These are phyloP conservation scores for Entomortierella lignicola DNA, from an alignment of 192 early-diverging fungal species.

Conservation along the genomic window DNA sequence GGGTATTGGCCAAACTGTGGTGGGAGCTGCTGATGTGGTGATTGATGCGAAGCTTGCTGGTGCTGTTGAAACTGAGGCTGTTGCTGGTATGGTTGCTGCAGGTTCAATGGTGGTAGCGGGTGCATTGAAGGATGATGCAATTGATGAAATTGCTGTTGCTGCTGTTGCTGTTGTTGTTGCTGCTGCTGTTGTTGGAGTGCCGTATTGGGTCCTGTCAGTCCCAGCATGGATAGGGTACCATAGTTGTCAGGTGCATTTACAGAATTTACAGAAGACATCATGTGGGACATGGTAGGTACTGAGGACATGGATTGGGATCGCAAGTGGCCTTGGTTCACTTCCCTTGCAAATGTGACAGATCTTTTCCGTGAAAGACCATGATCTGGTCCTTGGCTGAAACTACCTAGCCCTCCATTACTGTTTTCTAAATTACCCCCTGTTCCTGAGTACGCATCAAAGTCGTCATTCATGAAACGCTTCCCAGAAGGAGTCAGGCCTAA, in stretches of 20 bases:
- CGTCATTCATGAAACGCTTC: slow-evolving; percentile 35
- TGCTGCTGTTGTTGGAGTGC: slow-evolving; percentile 11
- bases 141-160: slow-evolving; percentile 25
- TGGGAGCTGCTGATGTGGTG: slow-evolving; percentile 29
- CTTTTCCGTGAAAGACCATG: slow-evolving; percentile 35
- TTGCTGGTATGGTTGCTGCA: slow-evolving; percentile 18
- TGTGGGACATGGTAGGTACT: slow-evolving; percentile 19
- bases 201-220: slow-evolving; percentile 21
- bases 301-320: slow-evolving; percentile 53
- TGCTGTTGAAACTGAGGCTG: slow-evolving; percentile 15
- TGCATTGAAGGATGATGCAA: slow-evolving; percentile 1
- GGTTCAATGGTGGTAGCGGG: background rate
- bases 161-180: slow-evolving; percentile 7
- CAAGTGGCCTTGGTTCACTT: slow-evolving; percentile 39
- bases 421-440: slow-evolving; percentile 5
- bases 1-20: slow-evolving; percentile 51
- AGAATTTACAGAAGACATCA: background rate
- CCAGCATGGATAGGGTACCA: slow-evolving; percentile 18
- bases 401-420: background rate
- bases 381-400: slow-evolving; percentile 27
- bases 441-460: slow-evolving; percentile 21
- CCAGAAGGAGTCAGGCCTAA: slow-evolving; percentile 14
- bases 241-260: slow-evolving; percentile 20
- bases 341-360: slow-evolving; percentile 50
- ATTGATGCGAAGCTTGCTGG: slow-evolving; percentile 7